Evolutionary conservation across 164 flowering plant species (phyloP), one percentile per base, ranked within the genome.

Genomic region (Buxus sempervirens): DNA sequence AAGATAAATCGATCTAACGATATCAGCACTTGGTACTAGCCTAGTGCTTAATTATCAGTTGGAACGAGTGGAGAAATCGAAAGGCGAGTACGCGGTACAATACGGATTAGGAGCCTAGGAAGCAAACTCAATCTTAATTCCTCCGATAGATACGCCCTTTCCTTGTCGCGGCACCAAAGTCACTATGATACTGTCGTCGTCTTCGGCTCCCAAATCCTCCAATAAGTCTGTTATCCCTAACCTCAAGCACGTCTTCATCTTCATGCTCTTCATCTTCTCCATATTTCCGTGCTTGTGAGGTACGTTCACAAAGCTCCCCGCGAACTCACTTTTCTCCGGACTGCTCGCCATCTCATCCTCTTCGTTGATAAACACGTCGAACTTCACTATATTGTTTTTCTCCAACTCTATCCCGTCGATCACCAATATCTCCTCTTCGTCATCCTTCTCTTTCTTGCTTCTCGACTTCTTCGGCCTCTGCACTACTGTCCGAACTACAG

Each of bases 171-270:
- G 75, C 22, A 66, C 62, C 25, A 72, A 20, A 42, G 70, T 72
- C 28, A 72, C 75, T n/a, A 72, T 25, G 53, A 66, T 19, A 12
- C 25, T 54, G 21, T 72, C 75, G 24, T 66, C 70, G 61, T 54
- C 75, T 13, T 72, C 70, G 1, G 70, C 75, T 0, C 15, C 70
- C 62, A 72, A 54, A 42, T 72, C 75, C 61, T 77, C 80, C 72
- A 77, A 48, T 60, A 71, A 54, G 0, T 74, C 73, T 9, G 80
- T 60, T 13, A 77, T 70, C 26, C 77, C 77, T 14, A 77, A 20
- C 70, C 67, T 70, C 63, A 77, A 22, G 36, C 32, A 5, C 2
- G 80, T 77, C 59, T 64, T 70, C 20, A 70, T 13, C 66, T 60
- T 70, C 66, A 9, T 67, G n/a, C 4, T 25, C 56, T 61, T 65